A percentile compares a stretch with the other conserved stretches of the same genome.
Evolutionary conservation across 1,284 basidiomycete species (phyloP).

Genomic region (Phlebopus sp.): DNA sequence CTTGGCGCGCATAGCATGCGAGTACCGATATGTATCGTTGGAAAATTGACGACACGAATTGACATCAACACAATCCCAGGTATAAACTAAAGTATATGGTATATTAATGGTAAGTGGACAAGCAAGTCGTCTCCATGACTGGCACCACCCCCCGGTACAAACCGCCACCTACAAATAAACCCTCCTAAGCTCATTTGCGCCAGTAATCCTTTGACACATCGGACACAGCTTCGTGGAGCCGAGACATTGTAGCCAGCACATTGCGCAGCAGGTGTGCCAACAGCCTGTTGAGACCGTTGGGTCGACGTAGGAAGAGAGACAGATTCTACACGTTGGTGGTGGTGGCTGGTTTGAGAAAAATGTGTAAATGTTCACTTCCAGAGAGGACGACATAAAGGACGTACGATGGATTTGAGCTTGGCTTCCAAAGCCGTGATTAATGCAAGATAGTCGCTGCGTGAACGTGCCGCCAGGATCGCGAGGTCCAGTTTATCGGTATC

Average conservation of each 20-base stretch:
- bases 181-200: slow-evolving; percentile 64
- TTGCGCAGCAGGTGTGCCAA: slow-evolving; percentile 79
- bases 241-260: slow-evolving; percentile 77
- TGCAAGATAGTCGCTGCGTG: slow-evolving; percentile 43
- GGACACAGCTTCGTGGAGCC: slow-evolving; percentile 79
- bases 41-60: too few relatives aligned
- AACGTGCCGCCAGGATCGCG: slow-evolving; percentile 48
- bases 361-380: slow-evolving; percentile 13
- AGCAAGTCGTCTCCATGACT: slow-evolving; percentile 1
- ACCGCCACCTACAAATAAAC: slow-evolving; percentile 52
- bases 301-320: slow-evolving; percentile 70
- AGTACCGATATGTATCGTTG: too few relatives aligned
- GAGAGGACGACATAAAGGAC: slow-evolving; percentile 22
- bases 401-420: slow-evolving; percentile 57
- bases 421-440: slow-evolving; percentile 56
- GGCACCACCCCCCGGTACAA: not conserved
- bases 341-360: slow-evolving; percentile 29
- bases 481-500: slow-evolving; percentile 47
- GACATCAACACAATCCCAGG: too few relatives aligned
- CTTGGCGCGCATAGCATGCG: too few relatives aligned
- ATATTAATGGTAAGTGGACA: not conserved
- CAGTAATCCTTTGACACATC: slow-evolving; percentile 80
- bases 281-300: slow-evolving; percentile 80
- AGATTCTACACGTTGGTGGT: slow-evolving; percentile 67
- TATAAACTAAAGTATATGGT: too few relatives aligned